Conservation (phyloP, 2,329 filamentous ascomycete species). For the Neofusicoccum parvum region DNA sequence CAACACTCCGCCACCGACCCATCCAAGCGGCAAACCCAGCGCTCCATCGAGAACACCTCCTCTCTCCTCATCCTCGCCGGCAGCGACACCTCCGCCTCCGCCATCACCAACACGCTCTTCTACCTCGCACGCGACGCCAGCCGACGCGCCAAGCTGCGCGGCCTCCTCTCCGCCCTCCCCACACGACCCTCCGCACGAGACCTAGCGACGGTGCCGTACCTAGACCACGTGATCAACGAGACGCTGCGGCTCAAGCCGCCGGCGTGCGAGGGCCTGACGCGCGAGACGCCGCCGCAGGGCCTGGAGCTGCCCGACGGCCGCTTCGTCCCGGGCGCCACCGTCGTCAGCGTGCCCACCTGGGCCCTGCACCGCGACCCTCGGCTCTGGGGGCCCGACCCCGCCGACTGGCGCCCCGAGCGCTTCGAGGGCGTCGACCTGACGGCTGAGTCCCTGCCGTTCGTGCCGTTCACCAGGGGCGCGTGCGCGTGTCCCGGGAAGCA, state of each 20-base stretch:
- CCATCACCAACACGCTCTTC: constrained; percentile 2
- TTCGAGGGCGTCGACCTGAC: neutral
- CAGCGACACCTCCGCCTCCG: neutral
- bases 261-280: constrained; percentile 35
- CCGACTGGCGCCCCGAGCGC: constrained; percentile 2
- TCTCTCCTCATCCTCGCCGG: constrained; percentile 39
- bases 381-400: neutral
- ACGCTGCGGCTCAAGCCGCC: constrained; percentile 46
- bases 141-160: constrained; percentile 14
- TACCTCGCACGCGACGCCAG: constrained; percentile 28
- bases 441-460: neutral
- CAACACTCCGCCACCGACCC: constrained; percentile 41
- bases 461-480: constrained; percentile 15
- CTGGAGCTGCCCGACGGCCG: constrained; percentile 34
- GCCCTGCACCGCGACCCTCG: constrained; percentile 24
- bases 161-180: neutral
- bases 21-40: constrained; percentile 28
- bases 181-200: constrained; percentile 29
- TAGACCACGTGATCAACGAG: constrained; percentile 48
- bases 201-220: constrained; percentile 30
- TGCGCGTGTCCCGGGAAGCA: constrained; percentile 24
- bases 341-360: constrained; percentile 27
- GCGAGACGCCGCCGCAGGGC: constrained; percentile 43
- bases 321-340: constrained; percentile 36
- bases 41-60: constrained; percentile 36